Evolutionary conservation across 805 yeast genomes (phyloP).

Genomic region (Ogataea wickerhamii): DNA sequence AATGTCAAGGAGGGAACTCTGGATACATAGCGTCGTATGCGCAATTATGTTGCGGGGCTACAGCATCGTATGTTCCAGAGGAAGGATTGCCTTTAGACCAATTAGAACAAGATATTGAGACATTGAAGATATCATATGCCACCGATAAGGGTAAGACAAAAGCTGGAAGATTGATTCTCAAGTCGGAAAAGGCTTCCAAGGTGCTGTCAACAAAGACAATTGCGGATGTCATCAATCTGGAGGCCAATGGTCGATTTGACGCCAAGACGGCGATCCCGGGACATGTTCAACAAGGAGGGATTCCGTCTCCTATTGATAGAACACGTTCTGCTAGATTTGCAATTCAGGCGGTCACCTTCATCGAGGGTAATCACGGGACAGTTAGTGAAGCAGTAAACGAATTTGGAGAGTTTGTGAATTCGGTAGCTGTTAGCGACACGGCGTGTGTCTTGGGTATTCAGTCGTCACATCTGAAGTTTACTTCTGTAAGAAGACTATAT

Average conservation of each 20-base stretch:
- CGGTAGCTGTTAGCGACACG: constrained; percentile 40
- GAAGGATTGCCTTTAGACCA: constrained; percentile 57
- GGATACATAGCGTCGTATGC: constrained; percentile 73
- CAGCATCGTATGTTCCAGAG: constrained; percentile 75
- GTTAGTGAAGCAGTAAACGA: constrained; percentile 22
- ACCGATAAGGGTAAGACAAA: constrained; percentile 60
- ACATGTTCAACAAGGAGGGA: constrained; percentile 81
- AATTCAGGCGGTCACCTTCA: constrained; percentile 63
- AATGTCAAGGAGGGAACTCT: constrained; percentile 82
- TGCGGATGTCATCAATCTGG: constrained; percentile 66
- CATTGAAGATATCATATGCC: constrained; percentile 56
- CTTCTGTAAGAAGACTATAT: constrained; percentile 70
- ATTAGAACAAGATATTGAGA: constrained; percentile 61
- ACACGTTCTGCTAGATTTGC: constrained; percentile 71
- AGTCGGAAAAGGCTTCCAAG: constrained; percentile 63
- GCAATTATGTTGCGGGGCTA: constrained; percentile 68
- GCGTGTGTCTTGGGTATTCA: constrained; percentile 83
- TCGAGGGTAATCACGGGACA: constrained; percentile 42
- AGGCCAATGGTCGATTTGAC: constrained; percentile 63
- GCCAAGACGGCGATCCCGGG: constrained; percentile 82
- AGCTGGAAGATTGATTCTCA: constrained; percentile 66
- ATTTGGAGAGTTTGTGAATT: constrained; percentile 28
- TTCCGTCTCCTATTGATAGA: constrained; percentile 76
- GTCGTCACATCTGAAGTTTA: constrained; percentile 70
- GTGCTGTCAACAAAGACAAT: constrained; percentile 66